phyloP scores from a whole-genome alignment of 805 yeast genomes.

The Metschnikowia lunata region DNA sequence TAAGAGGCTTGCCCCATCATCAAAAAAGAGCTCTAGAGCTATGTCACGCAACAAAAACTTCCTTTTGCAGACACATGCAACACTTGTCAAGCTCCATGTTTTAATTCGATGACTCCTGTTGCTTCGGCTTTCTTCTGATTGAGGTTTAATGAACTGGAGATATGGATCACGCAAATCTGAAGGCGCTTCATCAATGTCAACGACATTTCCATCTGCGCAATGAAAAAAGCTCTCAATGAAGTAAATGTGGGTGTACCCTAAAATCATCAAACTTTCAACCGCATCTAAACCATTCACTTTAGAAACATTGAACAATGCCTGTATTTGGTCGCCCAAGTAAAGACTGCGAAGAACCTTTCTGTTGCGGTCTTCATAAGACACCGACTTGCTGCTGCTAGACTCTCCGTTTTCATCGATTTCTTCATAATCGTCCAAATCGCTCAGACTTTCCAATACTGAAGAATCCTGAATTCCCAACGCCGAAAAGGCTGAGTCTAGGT shows the following conservation, averaged over 20 bases:
- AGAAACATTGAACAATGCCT: conserved; percentile 71
- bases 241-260: conserved; percentile 63
- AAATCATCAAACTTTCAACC: conserved; percentile 66
- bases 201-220: conserved; percentile 46
- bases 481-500: conserved; percentile 12
- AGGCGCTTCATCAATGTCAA: conserved; percentile 67
- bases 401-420: conserved; percentile 18
- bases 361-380: conserved; percentile 58
- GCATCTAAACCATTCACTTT: conserved; percentile 74
- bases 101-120: conserved; percentile 43
- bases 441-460: conserved; percentile 17
- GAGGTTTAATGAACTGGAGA: conserved; percentile 57
- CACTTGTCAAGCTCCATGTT: conserved; percentile 55
- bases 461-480: conserved; percentile 26
- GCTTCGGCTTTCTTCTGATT: conserved; percentile 21
- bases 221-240: conserved; percentile 67
- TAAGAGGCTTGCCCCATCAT: conserved; percentile 65
- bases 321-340: conserved; percentile 65
- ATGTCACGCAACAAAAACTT: conserved; percentile 76
- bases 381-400: conserved; percentile 6
- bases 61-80: conserved; percentile 66
- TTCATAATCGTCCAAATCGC: conserved; percentile 22
- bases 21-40: conserved; percentile 73
- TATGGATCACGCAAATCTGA: conserved; percentile 60
- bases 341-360: conserved; percentile 69